Evolutionary conservation across 805 yeast species (phyloP).

Genomic region (Lipomyces mesembrius): DNA sequence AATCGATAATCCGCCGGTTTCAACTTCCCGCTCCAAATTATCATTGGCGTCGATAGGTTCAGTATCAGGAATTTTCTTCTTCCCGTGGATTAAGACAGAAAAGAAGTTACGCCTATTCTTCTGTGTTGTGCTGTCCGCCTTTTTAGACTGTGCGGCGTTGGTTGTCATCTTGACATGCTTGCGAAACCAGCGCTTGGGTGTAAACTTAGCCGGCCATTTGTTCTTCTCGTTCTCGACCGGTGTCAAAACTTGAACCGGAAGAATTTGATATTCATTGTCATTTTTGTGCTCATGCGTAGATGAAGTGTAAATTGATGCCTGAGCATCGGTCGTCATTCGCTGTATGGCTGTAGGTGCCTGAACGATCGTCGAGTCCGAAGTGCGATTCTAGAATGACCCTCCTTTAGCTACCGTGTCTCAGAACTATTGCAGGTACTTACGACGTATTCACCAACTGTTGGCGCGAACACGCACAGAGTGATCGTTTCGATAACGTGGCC

Average conservation of each 20-base stretch:
- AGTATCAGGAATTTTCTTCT: too few relatives aligned
- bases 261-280: not conserved
- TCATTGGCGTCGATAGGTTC: too few relatives aligned
- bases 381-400: not conserved
- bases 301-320: not conserved
- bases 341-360: slow-evolving; percentile 3
- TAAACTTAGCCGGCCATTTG: not conserved
- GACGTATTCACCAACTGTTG: not conserved
- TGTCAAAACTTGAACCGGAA: not conserved
- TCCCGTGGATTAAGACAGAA: too few relatives aligned
- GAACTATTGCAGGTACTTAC: not conserved
- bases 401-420: not conserved
- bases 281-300: not conserved
- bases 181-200: not conserved
- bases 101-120: too few relatives aligned
- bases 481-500: not conserved
- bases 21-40: too few relatives aligned
- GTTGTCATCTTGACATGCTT: not conserved
- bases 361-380: not conserved
- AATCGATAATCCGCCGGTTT: too few relatives aligned
- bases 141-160: too few relatives aligned
- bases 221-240: not conserved
- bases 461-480: not conserved
- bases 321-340: not conserved
- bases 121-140: too few relatives aligned